Conservation (phyloP, 441 rosid genomes). For the Omphalea diandra region DNA sequence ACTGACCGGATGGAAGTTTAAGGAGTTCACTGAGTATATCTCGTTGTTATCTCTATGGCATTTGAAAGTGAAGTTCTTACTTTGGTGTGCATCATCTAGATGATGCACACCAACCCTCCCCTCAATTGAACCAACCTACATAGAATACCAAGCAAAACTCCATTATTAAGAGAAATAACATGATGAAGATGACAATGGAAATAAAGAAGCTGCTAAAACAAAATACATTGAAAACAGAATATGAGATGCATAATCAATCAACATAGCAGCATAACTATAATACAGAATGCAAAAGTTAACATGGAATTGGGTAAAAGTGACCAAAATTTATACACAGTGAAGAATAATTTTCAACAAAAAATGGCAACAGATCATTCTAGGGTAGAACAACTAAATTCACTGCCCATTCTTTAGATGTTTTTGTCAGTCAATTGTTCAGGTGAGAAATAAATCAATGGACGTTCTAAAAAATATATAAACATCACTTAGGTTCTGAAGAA, state of each 20-base stretch:
- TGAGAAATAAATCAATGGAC: not conserved
- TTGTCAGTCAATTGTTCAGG: not conserved
- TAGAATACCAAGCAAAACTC: constrained; percentile 10
- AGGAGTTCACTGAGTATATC: constrained; percentile 84
- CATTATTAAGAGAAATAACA: constrained; percentile 1
- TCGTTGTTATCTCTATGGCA: constrained; percentile 90
- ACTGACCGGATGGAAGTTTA: constrained; percentile 96
- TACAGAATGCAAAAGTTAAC: not conserved
- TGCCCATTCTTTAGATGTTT: not conserved
- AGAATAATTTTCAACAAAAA: too few species aligned
- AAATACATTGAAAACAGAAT: not conserved
- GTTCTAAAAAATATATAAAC: not conserved
- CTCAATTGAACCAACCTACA: constrained; percentile 89
- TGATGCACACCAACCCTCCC: constrained; percentile 98
- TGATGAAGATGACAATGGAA: not conserved
- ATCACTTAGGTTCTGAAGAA: not conserved
- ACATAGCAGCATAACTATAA: not conserved
- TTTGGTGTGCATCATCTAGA: constrained; percentile 79
- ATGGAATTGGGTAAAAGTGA: not conserved
- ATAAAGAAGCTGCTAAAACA: not conserved
- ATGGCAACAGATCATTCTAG: not conserved
- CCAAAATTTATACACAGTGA: not conserved
- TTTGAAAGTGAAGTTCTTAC: constrained; percentile 88
- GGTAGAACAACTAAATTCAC: not conserved
- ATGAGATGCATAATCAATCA: not conserved